Evolutionary conservation across 225 moss, liverwort and hornwort species (phyloP), one percentile per base, ranked within the genome.

Genomic region (Climacium dendroides): DNA sequence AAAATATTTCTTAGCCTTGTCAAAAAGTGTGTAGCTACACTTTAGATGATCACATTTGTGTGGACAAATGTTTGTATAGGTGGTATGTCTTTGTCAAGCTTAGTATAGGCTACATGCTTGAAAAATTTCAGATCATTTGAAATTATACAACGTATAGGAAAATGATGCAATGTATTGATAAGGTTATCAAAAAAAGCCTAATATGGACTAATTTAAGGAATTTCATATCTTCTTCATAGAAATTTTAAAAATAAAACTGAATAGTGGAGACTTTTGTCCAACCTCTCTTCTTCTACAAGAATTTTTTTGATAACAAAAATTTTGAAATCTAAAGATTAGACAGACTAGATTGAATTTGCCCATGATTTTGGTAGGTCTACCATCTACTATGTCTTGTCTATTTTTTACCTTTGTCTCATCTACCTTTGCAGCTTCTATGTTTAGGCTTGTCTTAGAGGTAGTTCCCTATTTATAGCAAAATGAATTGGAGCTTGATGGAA

Each of bases 11-110:
- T 14, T 28, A 71, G 28, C 26, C 15, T 4, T 71, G 2, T 9
- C 6, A 17, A 28, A 45, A 45, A n/a, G 6, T 15, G 0, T 3
- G 16, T 10, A 72, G 10, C 0, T 17, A 0, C 3, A 45, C 10
- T 45, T 72, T 0, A 72, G 1, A 43, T 15, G 28, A 6, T 45
- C 48, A 30, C 4, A 19, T 73, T 47, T 73, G 6, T 30, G 30
- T 29, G 2, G 19, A 73, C 30, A 72, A 30, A 74, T 30, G 45
- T 47, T 0, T 11, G 0, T 6, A 5, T 16, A 47, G 30, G 30
- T 45, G 29, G 73, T 72, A 11, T 0, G 0, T 18, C 19, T 29
- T 73, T 19, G 7, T 29, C 1, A 19, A 71, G 25, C 41, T 25
- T 25, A 41, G 15, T 45, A 71, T n/a, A n/a, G 65, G 11, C 6